Evolutionary conservation across 768 basidiomycete genomes (phyloP).

Genomic region (Hericium coralloides): DNA sequence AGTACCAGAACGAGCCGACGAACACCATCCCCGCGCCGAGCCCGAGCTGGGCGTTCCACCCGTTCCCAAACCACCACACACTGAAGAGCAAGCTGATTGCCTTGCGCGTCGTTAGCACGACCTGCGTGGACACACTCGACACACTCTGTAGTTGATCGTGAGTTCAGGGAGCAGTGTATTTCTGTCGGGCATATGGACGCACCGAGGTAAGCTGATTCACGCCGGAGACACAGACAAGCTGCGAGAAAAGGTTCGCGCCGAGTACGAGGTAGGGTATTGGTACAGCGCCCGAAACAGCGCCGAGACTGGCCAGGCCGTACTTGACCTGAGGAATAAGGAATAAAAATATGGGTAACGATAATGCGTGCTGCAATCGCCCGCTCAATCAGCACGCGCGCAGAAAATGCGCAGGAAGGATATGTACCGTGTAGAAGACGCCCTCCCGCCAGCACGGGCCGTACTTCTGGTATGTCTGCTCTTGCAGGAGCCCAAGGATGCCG

Average conservation of each 20-base stretch:
- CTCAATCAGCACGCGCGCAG: not conserved
- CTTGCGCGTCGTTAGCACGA: constrained; percentile 74
- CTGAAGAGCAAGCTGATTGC: constrained; percentile 73
- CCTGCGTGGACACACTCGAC: constrained; percentile 73
- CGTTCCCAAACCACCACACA: constrained; percentile 78
- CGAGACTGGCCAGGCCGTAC: constrained; percentile 44
- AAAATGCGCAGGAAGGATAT: constrained; percentile 8
- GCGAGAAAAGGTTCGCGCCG: constrained; percentile 56
- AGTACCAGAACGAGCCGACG: constrained; percentile 53
- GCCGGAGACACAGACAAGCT: constrained; percentile 74
- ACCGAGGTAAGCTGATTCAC: constrained; percentile 80
- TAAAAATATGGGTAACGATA: constrained; percentile 71
- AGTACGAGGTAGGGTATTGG: constrained; percentile 48
- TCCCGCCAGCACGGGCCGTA: constrained; percentile 82
- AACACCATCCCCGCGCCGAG: constrained; percentile 71
- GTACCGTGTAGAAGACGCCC: constrained; percentile 76
- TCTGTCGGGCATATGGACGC: constrained; percentile 17
- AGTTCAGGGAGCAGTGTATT: not conserved
- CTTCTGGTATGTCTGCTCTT: constrained; percentile 64
- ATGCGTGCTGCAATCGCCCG: constrained; percentile 46
- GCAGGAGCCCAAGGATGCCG: constrained; percentile 60
- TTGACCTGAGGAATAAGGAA: constrained; percentile 50
- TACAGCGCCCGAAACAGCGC: constrained; percentile 22
- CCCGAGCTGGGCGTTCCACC: constrained; percentile 57
- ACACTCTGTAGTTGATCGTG: constrained; percentile 38